Evolutionary conservation across 345 rosid genomes (phyloP).

Genomic region (Murraya paniculata): DNA sequence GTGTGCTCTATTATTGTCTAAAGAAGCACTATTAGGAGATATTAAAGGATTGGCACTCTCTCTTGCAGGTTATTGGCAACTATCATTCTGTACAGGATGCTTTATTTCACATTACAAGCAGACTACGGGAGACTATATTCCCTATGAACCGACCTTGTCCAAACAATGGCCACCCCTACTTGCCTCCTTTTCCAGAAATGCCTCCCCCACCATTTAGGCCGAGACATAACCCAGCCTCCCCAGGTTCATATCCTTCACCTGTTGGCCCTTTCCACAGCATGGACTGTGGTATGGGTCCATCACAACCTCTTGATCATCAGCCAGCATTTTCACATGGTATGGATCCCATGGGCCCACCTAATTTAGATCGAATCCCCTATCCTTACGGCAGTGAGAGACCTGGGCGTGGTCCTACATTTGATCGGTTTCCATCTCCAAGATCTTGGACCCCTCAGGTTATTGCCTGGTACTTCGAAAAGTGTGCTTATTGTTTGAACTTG

Average conservation of each 20-base stretch:
- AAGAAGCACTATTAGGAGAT: background rate
- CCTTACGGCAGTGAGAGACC: constrained; percentile 49
- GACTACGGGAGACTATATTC: constrained; percentile 65
- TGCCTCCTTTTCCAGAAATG: constrained; percentile 66
- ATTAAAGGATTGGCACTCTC: constrained; percentile 10
- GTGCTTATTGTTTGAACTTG: background rate
- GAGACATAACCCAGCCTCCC: constrained; percentile 58
- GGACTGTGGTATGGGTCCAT: constrained; percentile 36
- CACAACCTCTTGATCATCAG: constrained; percentile 44
- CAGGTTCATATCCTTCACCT: constrained; percentile 56
- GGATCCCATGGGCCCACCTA: constrained; percentile 35
- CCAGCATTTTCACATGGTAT: constrained; percentile 45
- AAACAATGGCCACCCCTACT: constrained; percentile 48
- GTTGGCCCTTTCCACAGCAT: constrained; percentile 51
- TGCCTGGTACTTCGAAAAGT: background rate
- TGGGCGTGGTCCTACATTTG: constrained; percentile 67
- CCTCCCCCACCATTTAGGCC: constrained; percentile 71
- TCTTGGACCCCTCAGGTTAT: constrained; percentile 74
- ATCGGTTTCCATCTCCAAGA: constrained; percentile 67
- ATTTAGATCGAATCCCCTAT: constrained; percentile 36
- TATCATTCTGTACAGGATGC: constrained; percentile 73
- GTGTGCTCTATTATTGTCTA: background rate
- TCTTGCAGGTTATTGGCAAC: constrained; percentile 65
- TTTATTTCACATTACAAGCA: constrained; percentile 66
- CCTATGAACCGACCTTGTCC: constrained; percentile 48